Evolutionary conservation across 129 eudicot genomes (phyloP), one percentile per base, ranked within the genome.

Genomic region (Tagetes erecta): DNA sequence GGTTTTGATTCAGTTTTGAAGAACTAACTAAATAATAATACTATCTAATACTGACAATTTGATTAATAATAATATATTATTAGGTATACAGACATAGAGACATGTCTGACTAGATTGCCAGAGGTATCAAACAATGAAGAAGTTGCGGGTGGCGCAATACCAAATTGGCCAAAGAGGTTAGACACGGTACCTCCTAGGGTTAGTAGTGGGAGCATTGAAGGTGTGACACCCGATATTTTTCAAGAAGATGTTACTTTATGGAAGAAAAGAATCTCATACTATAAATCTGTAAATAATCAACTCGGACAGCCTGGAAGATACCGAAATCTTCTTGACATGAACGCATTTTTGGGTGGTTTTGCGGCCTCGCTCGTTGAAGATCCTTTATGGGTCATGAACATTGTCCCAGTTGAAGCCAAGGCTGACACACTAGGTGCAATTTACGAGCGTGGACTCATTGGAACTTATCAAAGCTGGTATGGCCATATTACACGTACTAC

Each of bases 381-480:
- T 60, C 99, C 99, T 1, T 64, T 85, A 34, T 94, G 99, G 99
- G 99, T 94, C 62, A 94, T 94, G 99, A 94, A 94, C 73, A 74
- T 91, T 0, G 96, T 94, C 53, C 99, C 99, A 0, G 91, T 80
- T 56, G 99, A 94, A 79, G 97, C 99, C 46, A 85, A 87, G 58
- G 86, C 83, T 67, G 83, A 94, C 63, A 94, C 97, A 0, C 88
- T 94, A 35, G 99, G 99, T 1, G 96, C 81, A 3, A 88, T 94
- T 40, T 94, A 83, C 12, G 96, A 94, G 50, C 87, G 97, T 30
- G 99, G 99, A 70, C 82, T 94, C 55, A 85, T 94, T 3, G 99
- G 99, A 76, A 94, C 97, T 1, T 94, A 94, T 63, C 99, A 94
- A 70, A 94, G 86, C 88, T 94, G 97, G 99, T 62, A 36, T 60